Conservation (phyloP, 73 alveolate species). For the Tetrahymena malaccensis region DNA sequence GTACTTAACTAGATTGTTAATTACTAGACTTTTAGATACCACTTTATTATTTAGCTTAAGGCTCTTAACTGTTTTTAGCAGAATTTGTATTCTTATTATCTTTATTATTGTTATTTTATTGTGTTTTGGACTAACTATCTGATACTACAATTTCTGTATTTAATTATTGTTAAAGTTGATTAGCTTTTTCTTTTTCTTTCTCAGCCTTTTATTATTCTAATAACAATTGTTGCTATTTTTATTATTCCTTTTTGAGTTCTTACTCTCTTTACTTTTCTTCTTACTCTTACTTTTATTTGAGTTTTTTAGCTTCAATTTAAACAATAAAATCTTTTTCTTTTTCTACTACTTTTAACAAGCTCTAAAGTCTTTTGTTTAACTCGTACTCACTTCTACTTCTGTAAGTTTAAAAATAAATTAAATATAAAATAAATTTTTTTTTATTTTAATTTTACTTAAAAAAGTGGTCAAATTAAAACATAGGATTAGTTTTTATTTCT, state of each 20-base stretch:
- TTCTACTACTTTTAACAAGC: slow-evolving; percentile 84
- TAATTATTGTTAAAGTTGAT: neutral
- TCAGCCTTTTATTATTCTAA: neutral
- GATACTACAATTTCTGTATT: neutral
- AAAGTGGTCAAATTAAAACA: slow-evolving; percentile 87
- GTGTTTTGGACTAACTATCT: neutral
- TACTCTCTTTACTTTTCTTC: neutral
- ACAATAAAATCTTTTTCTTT: slow-evolving; percentile 61
- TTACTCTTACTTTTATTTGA: neutral
- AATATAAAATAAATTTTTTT: too few relatives aligned
- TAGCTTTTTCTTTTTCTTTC: neutral
- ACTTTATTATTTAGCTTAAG: neutral
- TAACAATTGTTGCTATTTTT: neutral
- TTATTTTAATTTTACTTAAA: slow-evolving; percentile 37
- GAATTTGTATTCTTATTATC: too few relatives aligned
- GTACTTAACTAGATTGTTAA: neutral
- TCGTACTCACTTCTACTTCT: slow-evolving; percentile 83
- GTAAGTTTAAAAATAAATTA: too few relatives aligned
- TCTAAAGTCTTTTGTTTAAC: slow-evolving; percentile 88
- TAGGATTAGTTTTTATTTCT: slow-evolving; percentile 76
- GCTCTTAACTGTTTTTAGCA: neutral
- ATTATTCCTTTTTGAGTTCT: neutral
- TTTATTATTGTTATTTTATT: neutral
- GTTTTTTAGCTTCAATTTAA: neutral
- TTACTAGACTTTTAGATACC: neutral